These are phyloP conservation scores for Elongisporangium undulatum DNA, from an alignment of 352 stramenopile genomes.

Conservation along the genomic window DNA sequence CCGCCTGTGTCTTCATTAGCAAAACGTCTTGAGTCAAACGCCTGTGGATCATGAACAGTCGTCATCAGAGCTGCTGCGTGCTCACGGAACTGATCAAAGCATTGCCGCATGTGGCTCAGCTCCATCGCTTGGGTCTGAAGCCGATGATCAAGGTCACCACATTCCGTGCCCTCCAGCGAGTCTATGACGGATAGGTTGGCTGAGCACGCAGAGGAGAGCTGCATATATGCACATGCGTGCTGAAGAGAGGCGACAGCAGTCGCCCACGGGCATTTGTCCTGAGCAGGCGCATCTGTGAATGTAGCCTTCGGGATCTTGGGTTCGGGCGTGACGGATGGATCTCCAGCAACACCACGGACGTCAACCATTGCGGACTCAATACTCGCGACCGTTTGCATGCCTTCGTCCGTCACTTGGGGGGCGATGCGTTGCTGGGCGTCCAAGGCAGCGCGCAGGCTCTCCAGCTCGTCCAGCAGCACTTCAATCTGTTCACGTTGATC, in stretches of 20 bases:
- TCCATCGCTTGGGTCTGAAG: conserved; percentile 17
- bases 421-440: neutral
- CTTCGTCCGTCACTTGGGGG: neutral
- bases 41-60: neutral
- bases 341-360: neutral
- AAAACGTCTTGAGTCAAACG: neutral
- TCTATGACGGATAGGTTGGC: neutral
- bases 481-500: conserved; percentile 24
- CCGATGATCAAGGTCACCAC: conserved; percentile 20
- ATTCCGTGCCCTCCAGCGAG: neutral
- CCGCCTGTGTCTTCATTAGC: neutral
- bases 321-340: neutral
- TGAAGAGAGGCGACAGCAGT: neutral
- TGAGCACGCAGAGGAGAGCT: neutral
- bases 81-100: neutral
- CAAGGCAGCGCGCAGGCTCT: conserved; percentile 6
- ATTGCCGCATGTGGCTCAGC: conserved; percentile 19
- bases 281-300: neutral
- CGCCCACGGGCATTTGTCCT: neutral
- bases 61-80: neutral
- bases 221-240: neutral
- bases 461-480: conserved; percentile 25
- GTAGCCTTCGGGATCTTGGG: neutral
- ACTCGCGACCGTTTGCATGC: neutral
- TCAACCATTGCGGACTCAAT: neutral